A percentile compares a stretch with the other conserved stretches of the same genome.
Evolutionary conservation across 257 asterid genomes (phyloP).

Genomic region (Eucommia ulmoides): DNA sequence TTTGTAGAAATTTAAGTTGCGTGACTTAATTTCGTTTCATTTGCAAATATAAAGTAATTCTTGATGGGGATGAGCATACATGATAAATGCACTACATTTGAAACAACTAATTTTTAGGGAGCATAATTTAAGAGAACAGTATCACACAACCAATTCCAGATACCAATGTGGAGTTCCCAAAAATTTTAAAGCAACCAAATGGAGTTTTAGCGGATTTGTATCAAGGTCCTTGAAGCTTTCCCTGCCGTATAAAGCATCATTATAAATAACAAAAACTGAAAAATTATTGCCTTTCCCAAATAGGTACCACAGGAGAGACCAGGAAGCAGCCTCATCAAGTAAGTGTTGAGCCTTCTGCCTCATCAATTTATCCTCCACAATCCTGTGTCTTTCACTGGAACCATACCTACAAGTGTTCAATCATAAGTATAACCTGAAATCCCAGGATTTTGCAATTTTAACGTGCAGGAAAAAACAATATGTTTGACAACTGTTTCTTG

Average conservation of each 20-base stretch:
- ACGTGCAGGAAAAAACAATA: background rate
- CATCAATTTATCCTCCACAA: slow-evolving; percentile 86
- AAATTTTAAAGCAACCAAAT: too few relatives aligned
- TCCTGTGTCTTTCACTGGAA: slow-evolving; percentile 65
- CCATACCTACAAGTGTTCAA: slow-evolving; percentile 55
- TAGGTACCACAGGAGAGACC: slow-evolving; percentile 96
- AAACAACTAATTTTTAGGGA: too few relatives aligned
- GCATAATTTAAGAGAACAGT: too few relatives aligned
- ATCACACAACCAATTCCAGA: too few relatives aligned
- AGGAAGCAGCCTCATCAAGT: slow-evolving; percentile 97
- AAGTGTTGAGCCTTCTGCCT: slow-evolving; percentile 69
- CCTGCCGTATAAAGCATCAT: background rate
- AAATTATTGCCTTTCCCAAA: slow-evolving; percentile 72
- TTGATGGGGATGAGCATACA: too few relatives aligned
- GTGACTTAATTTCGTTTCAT: too few relatives aligned
- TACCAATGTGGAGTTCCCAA: too few relatives aligned
- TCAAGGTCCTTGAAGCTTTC: too few relatives aligned
- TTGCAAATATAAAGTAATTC: too few relatives aligned
- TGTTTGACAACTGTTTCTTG: background rate
- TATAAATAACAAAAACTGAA: background rate
- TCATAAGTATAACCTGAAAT: slow-evolving; percentile 3
- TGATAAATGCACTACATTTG: too few relatives aligned
- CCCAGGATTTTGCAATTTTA: slow-evolving; percentile 3
- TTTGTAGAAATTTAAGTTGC: too few relatives aligned
- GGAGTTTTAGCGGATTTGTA: too few relatives aligned